A percentile compares a stretch with the other conserved stretches of the same genome.
Conservation (phyloP, 225 moss, liverwort and hornwort species). For the Pseudoscleropodium purum region DNA sequence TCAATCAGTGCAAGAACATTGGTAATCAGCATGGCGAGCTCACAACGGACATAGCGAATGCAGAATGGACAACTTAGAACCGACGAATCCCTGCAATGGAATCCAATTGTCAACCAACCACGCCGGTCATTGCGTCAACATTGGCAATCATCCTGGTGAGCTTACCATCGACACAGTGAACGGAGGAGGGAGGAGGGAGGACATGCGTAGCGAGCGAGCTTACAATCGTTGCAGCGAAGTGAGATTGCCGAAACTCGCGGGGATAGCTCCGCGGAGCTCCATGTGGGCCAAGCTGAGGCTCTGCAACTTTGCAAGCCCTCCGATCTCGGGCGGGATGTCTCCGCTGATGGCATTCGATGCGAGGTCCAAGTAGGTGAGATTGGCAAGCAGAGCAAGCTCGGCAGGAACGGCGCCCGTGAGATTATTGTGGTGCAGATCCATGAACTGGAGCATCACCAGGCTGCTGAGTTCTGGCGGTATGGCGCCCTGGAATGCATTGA, state of each 20-base stretch:
- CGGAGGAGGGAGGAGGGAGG: not conserved
- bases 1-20: not conserved
- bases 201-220: not conserved
- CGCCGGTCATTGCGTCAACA: not conserved
- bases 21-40: not conserved
- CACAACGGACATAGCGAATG: not conserved
- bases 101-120: not conserved
- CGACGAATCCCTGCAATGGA: not conserved
- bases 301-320: slow-evolving; percentile 15
- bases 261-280: slow-evolving; percentile 25
- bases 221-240: slow-evolving; percentile 23
- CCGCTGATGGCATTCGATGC: slow-evolving; percentile 24
- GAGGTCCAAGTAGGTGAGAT: slow-evolving; percentile 21
- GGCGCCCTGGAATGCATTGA: slow-evolving; percentile 25
- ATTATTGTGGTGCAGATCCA: slow-evolving; percentile 24
- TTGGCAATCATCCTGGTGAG: not conserved
- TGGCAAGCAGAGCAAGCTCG: slow-evolving; percentile 11
- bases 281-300: slow-evolving; percentile 11
- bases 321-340: slow-evolving; percentile 26
- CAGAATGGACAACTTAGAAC: not conserved
- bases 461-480: slow-evolving; percentile 12
- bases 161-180: not conserved
- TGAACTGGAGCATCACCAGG: slow-evolving; percentile 14
- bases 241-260: slow-evolving; percentile 20
- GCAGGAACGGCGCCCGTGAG: slow-evolving; percentile 21